Conservation (phyloP, 139 green algal genomes). For the Chlorella sp. region DNA sequence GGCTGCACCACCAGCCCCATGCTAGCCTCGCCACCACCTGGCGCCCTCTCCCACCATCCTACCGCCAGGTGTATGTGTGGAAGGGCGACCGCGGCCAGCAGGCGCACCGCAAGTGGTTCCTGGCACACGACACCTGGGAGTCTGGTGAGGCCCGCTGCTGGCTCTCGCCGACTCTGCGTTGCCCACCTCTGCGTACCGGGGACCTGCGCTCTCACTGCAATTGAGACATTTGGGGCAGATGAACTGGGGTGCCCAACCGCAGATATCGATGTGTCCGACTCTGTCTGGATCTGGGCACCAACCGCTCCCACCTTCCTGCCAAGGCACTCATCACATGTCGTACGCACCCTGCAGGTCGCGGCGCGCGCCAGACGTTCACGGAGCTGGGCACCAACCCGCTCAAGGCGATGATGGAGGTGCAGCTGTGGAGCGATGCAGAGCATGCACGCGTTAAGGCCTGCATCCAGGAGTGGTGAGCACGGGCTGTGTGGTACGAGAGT, state of each 20-base stretch:
- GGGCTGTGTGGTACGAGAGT: no score
- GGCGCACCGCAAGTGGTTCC: slow-evolving; percentile 13
- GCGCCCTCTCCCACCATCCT: neutral
- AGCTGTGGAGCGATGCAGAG: slow-evolving; percentile 6
- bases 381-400: slow-evolving; percentile 26
- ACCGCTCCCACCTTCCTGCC: neutral
- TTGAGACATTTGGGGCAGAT: no score
- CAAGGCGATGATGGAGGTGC: neutral
- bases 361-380: neutral
- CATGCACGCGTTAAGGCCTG: neutral
- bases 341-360: neutral
- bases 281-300: neutral
- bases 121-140: slow-evolving; percentile 11
- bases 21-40: neutral
- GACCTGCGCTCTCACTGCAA: no score
- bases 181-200: neutral
- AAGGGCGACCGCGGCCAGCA: neutral
- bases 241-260: no score
- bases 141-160: neutral
- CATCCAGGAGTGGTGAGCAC: slow-evolving; percentile 19
- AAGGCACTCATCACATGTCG: neutral
- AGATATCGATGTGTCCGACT: neutral
- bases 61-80: slow-evolving; percentile 28
- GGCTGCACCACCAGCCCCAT: neutral
- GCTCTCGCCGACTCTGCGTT: neutral